phyloP scores from a whole-genome alignment of 2,329 filamentous ascomycete genomes.

The Microdochium bolleyi region DNA sequence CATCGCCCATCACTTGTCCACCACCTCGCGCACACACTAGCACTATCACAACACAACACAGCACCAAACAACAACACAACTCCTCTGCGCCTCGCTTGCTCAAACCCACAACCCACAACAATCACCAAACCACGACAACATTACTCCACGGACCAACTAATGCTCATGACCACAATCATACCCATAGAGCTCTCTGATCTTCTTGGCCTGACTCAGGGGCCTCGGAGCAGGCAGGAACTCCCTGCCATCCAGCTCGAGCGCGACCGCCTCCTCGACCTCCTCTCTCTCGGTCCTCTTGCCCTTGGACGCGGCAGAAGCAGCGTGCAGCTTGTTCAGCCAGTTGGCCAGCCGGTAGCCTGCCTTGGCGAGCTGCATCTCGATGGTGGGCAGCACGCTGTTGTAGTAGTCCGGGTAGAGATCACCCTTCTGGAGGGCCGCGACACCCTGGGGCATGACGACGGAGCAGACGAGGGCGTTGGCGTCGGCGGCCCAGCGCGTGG shows the following conservation, averaged over 20 bases:
- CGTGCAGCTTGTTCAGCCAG: slow-evolving; percentile 19
- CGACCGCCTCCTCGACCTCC: not conserved
- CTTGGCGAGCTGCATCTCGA: slow-evolving; percentile 36
- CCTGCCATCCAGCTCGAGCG: slow-evolving; percentile 12
- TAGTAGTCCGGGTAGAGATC: slow-evolving; percentile 36
- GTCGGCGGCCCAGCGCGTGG: slow-evolving; percentile 32
- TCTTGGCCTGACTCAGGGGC: slow-evolving; percentile 16
- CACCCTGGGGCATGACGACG: slow-evolving; percentile 30
- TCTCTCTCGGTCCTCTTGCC: slow-evolving; percentile 4
- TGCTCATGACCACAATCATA: slow-evolving; percentile 5
- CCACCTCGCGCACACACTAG: no score
- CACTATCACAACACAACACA: not conserved
- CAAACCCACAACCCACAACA: not conserved
- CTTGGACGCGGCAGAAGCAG: slow-evolving; percentile 7
- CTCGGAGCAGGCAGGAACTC: slow-evolving; percentile 14
- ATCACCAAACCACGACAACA: not conserved
- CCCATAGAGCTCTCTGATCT: slow-evolving; percentile 13
- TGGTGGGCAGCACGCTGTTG: slow-evolving; percentile 25
- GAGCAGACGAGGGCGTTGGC: slow-evolving; percentile 32
- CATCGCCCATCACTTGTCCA: no score
- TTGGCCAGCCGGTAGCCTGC: slow-evolving; percentile 25
- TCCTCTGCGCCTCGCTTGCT: not conserved
- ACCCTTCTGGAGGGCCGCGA: slow-evolving; percentile 23
- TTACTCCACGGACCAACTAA: not conserved
- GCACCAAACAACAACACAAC: no score